Evolutionary conservation across 2,329 filamentous ascomycete genomes (phyloP), one percentile per base, ranked within the genome.

Genomic region (Epichloe elymi): DNA sequence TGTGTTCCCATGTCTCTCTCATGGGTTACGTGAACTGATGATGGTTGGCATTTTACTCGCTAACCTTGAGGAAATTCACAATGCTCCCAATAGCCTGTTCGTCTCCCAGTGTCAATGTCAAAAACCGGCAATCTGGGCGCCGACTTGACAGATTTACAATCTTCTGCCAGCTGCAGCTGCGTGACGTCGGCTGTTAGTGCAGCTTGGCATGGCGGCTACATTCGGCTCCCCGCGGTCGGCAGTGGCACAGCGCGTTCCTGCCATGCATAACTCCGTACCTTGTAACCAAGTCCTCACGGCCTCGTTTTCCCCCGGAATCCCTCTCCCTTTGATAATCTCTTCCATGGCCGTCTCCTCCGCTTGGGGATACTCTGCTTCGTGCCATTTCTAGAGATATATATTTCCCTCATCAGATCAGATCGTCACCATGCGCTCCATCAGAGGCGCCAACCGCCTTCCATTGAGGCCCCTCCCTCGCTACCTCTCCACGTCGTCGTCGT

Each of bases 361-460:
- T 40, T 37, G 51, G 50, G 44, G 30, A 47, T 36, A 51, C 37
- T 51, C 49, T 44, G 30, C 50, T 51, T 35, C 50, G 49, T 39
- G 41, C 50, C 44, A 43, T 50, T 39, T 45, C 50, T 54, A 54
- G 55, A 44, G 11, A 35, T 11, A 23, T 11, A 23, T 19, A 14
- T 33, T 37, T n/a, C n/a, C 30, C 20, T 36, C 30, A 39, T 20
- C 26, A 30, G 10, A 35, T 30, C 26, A 47, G 3, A 35, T 35
- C 7, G 38, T 51, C 62, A 67, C 58, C 26, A 81, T 81, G 78
- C 74, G 76, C 60, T 76, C 77, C 56, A 68, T 80, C 60, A 73
- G 76, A 58, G 69, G 76, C 58, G 69, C 73, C 48, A 72, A 70
- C 54, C 70, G 74, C 57, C 67, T 74, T 56, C 70, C 71, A 54